phyloP scores from a whole-genome alignment of 805 yeast species.

The Ogataea naganishii region DNA sequence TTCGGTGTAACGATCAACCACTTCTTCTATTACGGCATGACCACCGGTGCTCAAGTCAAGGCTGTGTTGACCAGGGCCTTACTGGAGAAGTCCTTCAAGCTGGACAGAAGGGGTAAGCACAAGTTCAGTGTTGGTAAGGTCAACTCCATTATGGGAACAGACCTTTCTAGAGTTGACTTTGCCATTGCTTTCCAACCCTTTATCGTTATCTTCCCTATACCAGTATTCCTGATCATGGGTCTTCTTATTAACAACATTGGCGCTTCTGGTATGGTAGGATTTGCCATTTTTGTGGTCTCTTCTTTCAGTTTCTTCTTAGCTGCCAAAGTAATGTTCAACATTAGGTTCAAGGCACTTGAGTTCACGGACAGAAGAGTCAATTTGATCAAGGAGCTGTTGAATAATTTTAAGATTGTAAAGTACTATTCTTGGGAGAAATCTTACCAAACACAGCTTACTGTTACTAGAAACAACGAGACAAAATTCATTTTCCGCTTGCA shows the following conservation, averaged over 20 bases:
- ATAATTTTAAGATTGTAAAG: constrained; percentile 72
- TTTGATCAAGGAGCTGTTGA: constrained; percentile 69
- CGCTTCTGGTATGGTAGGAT: constrained; percentile 63
- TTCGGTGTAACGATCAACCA: constrained; percentile 47
- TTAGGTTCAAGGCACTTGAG: constrained; percentile 46
- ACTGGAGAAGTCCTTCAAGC: constrained; percentile 53
- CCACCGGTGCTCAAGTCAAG: constrained; percentile 62
- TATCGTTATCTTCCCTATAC: constrained; percentile 51
- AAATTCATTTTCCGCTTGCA: constrained; percentile 49
- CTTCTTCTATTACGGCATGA: constrained; percentile 49
- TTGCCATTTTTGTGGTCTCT: constrained; percentile 45
- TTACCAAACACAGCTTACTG: constrained; percentile 46
- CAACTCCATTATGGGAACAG: constrained; percentile 75
- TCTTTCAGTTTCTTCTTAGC: constrained; percentile 33
- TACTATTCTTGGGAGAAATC: constrained; percentile 88
- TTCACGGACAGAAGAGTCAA: constrained; percentile 75
- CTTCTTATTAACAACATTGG: constrained; percentile 67
- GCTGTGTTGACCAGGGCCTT: constrained; percentile 63
- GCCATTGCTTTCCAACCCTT: constrained; percentile 65
- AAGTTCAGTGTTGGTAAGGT: constrained; percentile 62
- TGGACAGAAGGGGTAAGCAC: constrained; percentile 54
- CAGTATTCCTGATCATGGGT: constrained; percentile 53
- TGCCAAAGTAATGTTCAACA: constrained; percentile 40
- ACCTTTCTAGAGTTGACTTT: constrained; percentile 69
- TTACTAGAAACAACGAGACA: constrained; percentile 58